phyloP scores from a whole-genome alignment of 2,329 filamentous ascomycete genomes.

The Colletotrichum lini region DNA sequence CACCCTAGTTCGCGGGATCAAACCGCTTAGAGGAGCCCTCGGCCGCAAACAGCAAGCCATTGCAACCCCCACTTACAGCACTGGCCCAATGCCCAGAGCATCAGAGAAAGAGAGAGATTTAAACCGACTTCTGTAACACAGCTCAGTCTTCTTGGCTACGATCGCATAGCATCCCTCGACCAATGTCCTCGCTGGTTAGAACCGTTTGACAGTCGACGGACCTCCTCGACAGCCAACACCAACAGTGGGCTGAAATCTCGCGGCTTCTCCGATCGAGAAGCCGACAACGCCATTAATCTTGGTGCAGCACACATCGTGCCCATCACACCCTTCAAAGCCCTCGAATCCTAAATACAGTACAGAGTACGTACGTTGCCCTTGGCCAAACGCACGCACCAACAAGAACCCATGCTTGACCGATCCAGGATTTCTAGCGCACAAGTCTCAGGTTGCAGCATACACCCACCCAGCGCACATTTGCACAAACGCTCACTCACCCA shows the following conservation, averaged over 20 bases:
- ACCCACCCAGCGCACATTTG: neutral
- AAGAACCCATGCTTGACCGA: neutral
- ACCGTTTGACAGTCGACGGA: neutral
- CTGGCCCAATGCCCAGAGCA: neutral
- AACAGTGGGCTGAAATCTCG: neutral
- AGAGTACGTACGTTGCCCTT: neutral
- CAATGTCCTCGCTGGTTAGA: neutral
- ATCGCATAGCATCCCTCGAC: neutral
- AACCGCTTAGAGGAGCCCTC: slow-evolving; percentile 2
- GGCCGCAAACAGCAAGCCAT: slow-evolving; percentile 23
- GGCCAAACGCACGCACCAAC: slow-evolving; percentile 5
- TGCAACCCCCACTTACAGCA: slow-evolving; percentile 23
- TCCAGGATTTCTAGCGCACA: slow-evolving; percentile 4
- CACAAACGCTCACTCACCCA: neutral
- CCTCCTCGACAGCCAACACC: slow-evolving; percentile 11
- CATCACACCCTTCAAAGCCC: neutral
- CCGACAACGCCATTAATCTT: slow-evolving; percentile 5
- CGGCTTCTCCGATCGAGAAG: neutral
- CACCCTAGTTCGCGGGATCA: slow-evolving; percentile 8
- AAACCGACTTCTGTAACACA: neutral
- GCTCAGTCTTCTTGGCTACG: neutral
- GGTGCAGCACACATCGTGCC: slow-evolving; percentile 17
- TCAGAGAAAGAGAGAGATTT: neutral
- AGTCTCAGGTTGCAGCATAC: slow-evolving; percentile 5
- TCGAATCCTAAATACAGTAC: slow-evolving; percentile 10